Percentiles rank a stretch among this genome's conserved stretches.
These are phyloP conservation scores for Carpinus fangiana DNA, from an alignment of 306 rosid species.

Conservation along the genomic window DNA sequence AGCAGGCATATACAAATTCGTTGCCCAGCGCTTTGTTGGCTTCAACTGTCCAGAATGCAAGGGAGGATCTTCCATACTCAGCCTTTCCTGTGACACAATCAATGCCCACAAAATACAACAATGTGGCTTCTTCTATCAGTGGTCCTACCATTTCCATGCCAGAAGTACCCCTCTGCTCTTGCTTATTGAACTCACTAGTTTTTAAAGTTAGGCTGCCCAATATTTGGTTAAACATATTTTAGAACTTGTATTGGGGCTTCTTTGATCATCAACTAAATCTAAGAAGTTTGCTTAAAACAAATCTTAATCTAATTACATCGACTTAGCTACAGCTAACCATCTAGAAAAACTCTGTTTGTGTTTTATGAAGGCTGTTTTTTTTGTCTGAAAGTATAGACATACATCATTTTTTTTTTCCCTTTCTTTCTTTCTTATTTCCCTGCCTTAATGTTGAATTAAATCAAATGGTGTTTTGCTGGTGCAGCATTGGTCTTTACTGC, in stretches of 20 bases:
- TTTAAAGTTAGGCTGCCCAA: slow-evolving; percentile 7
- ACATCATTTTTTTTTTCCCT: neutral
- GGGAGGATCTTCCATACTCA: slow-evolving; percentile 90
- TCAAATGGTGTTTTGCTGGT: neutral
- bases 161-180: slow-evolving; percentile 58
- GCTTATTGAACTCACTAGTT: slow-evolving; percentile 18
- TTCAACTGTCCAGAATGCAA: slow-evolving; percentile 68
- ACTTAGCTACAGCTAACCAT: neutral
- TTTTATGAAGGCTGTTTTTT: neutral
- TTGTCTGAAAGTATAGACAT: neutral
- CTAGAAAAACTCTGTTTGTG: neutral
- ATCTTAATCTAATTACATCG: neutral
- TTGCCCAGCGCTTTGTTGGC: slow-evolving; percentile 83
- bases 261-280: neutral
- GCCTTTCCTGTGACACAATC: slow-evolving; percentile 86
- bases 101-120: slow-evolving; percentile 75
- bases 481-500: neutral
- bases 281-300: neutral
- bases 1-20: slow-evolving; percentile 82
- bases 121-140: slow-evolving; percentile 76
- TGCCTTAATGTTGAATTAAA: neutral
- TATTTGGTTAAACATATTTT: too few species aligned
- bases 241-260: neutral
- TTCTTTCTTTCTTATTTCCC: neutral
- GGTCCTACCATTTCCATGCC: slow-evolving; percentile 82